Conservation (phyloP, 2,329 filamentous ascomycete genomes). For the Paraphaeosphaeria minitans region DNA sequence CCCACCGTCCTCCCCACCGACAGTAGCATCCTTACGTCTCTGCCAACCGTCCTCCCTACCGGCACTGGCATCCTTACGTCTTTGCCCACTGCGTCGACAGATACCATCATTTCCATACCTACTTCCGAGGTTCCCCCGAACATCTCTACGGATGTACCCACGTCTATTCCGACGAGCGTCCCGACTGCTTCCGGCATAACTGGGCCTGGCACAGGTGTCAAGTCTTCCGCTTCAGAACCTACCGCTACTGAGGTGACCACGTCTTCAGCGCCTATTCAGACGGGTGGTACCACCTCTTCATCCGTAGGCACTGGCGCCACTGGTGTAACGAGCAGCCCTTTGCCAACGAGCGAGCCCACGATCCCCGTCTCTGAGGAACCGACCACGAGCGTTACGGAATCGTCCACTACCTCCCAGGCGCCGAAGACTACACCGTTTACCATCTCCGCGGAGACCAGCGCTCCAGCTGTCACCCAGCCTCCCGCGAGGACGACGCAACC, state of each 20-base stretch:
- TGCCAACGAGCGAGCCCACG: background rate
- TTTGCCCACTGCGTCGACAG: background rate
- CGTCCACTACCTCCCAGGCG: background rate
- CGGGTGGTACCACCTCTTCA: background rate
- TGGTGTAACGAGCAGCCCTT: background rate
- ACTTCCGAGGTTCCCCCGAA: conserved; percentile 1
- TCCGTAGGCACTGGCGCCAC: background rate
- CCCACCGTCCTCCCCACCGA: background rate
- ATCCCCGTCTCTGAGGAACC: conserved; percentile 8
- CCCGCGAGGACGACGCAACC: conserved; percentile 34
- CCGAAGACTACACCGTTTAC: conserved; percentile 14
- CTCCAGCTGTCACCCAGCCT: conserved; percentile 23
- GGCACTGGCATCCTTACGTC: background rate
- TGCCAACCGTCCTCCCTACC: background rate
- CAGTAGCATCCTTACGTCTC: background rate
- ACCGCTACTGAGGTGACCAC: conserved; percentile 17
- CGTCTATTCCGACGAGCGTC: background rate
- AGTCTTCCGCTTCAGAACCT: conserved; percentile 11
- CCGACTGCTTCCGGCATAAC: conserved; percentile 14
- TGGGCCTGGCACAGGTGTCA: conserved; percentile 12
- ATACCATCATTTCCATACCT: conserved; percentile 1
- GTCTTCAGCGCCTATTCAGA: conserved; percentile 7
- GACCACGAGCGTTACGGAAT: conserved; percentile 1
- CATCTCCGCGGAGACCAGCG: conserved; percentile 15
- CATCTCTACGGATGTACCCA: background rate